Percentiles rank a stretch among this genome's conserved stretches.
phyloP scores from a whole-genome alignment of 164 flowering plant species.

The Amborella trichopoda region DNA sequence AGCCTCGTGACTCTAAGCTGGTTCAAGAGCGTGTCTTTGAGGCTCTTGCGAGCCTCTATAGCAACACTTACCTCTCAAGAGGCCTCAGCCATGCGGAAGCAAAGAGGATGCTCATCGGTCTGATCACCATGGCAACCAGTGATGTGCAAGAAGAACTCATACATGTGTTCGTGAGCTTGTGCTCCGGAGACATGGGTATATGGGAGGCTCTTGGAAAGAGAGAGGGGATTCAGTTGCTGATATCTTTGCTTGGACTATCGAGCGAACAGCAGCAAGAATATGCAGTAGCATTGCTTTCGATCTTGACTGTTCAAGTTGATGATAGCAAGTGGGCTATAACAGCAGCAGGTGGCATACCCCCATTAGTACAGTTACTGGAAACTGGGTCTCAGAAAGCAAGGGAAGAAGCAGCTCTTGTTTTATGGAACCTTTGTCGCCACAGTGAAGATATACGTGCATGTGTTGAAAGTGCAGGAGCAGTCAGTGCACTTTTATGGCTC shows the following conservation, averaged over 20 bases:
- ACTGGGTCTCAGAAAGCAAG: conserved; percentile 72
- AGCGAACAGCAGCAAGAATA: conserved; percentile 89
- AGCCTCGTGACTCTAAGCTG: conserved; percentile 68
- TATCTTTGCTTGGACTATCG: conserved; percentile 76
- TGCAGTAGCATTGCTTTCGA: conserved; percentile 57
- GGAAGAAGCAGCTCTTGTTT: conserved; percentile 64
- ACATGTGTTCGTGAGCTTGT: conserved; percentile 47
- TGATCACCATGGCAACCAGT: conserved; percentile 57
- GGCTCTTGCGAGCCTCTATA: conserved; percentile 84
- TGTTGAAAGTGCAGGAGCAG: conserved; percentile 87
- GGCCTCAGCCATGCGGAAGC: conserved; percentile 56
- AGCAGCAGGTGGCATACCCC: conserved; percentile 96
- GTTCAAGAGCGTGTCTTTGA: conserved; percentile 80
- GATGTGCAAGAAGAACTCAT: conserved; percentile 72
- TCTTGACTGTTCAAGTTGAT: conserved; percentile 71
- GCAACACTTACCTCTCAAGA: conserved; percentile 44
- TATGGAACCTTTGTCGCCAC: conserved; percentile 71
- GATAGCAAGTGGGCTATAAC: conserved; percentile 99
- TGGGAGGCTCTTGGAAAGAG: conserved; percentile 77
- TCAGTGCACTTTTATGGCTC: conserved; percentile 72
- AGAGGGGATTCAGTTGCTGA: conserved; percentile 81
- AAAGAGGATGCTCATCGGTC: conserved; percentile 64
- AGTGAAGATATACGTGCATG: conserved; percentile 92
- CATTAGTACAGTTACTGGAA: conserved; percentile 69
- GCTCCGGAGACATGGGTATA: conserved; percentile 37